Conservation (phyloP, 2,329 filamentous ascomycete species). For the Trichoderma koningii region DNA sequence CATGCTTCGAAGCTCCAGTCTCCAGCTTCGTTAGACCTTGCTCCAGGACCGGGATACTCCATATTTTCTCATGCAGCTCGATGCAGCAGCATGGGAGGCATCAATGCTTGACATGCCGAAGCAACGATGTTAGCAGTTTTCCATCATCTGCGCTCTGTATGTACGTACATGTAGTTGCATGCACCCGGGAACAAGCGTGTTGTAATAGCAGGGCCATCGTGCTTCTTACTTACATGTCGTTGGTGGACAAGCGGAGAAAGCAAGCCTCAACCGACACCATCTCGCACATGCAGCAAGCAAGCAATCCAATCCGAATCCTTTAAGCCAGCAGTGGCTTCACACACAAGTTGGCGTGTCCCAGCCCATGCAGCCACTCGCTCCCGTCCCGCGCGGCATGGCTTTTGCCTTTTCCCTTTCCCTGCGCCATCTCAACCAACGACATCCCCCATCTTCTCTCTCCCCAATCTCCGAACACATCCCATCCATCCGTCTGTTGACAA, state of each 20-base stretch:
- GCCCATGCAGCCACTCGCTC: slow-evolving; percentile 11
- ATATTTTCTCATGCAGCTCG: slow-evolving; percentile 25
- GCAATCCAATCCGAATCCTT: not conserved
- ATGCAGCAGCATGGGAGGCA: slow-evolving; percentile 21
- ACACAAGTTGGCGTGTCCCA: slow-evolving; percentile 14
- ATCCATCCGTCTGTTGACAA: too few species aligned
- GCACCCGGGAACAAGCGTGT: not conserved
- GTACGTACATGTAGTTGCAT: not conserved
- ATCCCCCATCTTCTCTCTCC: too few species aligned
- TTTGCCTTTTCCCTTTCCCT: not conserved
- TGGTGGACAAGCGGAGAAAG: slow-evolving; percentile 12
- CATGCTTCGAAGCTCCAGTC: not conserved
- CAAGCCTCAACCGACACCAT: slow-evolving; percentile 9
- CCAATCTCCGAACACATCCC: too few species aligned
- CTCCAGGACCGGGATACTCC: slow-evolving; percentile 20
- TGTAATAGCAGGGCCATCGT: too few species aligned
- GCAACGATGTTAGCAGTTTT: not conserved
- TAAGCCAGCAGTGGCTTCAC: slow-evolving; percentile 19
- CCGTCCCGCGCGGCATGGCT: slow-evolving; percentile 2
- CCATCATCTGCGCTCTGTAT: not conserved
- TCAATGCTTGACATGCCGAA: slow-evolving; percentile 9
- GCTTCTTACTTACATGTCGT: not conserved
- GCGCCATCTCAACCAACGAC: too few species aligned
- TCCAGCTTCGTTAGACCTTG: not conserved
- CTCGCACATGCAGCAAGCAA: slow-evolving; percentile 20